Conservation (phyloP, 2,329 filamentous ascomycete species). For the Cladosporium phlei region DNA sequence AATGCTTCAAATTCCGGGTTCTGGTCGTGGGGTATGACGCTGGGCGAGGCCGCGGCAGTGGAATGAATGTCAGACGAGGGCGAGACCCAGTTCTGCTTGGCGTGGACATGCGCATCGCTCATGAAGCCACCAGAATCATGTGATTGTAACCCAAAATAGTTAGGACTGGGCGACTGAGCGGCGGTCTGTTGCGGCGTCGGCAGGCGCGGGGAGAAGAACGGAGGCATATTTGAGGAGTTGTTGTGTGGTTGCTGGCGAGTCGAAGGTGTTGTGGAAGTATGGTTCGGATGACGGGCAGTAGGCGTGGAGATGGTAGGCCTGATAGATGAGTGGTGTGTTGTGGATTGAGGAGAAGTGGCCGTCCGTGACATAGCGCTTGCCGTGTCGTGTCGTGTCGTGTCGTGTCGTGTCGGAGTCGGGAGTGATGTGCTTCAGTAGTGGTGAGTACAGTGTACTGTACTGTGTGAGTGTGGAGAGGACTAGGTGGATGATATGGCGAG, state of each 20-base stretch:
- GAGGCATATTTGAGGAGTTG: slow-evolving; percentile 20
- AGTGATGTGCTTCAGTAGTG: no score
- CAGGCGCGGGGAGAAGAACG: slow-evolving; percentile 26
- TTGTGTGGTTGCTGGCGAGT: background rate
- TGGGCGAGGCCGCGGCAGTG: slow-evolving; percentile 63
- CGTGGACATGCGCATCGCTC: slow-evolving; percentile 41
- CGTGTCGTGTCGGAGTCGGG: no score
- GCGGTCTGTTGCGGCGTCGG: slow-evolving; percentile 17
- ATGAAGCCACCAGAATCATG: slow-evolving; percentile 55
- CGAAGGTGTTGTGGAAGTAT: slow-evolving; percentile 7
- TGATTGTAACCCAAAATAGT: slow-evolving; percentile 79
- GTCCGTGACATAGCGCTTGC: slow-evolving; percentile 20
- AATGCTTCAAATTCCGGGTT: slow-evolving; percentile 83
- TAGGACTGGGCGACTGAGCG: slow-evolving; percentile 57
- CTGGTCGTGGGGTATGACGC: slow-evolving; percentile 65
- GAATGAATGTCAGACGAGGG: slow-evolving; percentile 66
- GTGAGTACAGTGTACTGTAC: no score
- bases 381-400: no score
- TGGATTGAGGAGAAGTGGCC: slow-evolving; percentile 23
- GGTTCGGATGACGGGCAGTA: no score
- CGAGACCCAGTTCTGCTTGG: slow-evolving; percentile 70
- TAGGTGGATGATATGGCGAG: no score
- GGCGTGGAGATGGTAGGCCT: background rate
- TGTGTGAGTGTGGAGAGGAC: no score
- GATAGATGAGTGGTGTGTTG: slow-evolving; percentile 3